phyloP scores from a whole-genome alignment of 2,329 filamentous ascomycete genomes.

The Aspergillus unguis region DNA sequence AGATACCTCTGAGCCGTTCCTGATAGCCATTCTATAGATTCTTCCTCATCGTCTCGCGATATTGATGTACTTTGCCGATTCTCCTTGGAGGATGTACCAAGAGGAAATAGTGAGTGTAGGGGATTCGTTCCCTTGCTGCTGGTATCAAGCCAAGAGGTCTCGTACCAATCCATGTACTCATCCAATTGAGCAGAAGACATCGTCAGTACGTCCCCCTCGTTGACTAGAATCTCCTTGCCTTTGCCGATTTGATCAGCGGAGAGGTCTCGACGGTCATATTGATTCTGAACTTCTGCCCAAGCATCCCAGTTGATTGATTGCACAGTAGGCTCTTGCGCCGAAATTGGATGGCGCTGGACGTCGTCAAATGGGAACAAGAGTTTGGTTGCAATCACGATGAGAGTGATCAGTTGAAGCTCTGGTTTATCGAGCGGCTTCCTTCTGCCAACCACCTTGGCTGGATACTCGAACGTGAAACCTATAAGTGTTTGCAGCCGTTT shows the following conservation, averaged over 20 bases:
- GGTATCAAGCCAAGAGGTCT: slow-evolving; percentile 56
- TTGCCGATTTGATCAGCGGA: slow-evolving; percentile 37
- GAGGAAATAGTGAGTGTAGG: slow-evolving; percentile 45
- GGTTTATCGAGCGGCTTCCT: slow-evolving; percentile 57
- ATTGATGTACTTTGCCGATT: slow-evolving; percentile 8
- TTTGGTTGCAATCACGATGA: slow-evolving; percentile 74
- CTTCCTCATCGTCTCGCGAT: slow-evolving; percentile 20
- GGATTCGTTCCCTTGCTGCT: slow-evolving; percentile 28
- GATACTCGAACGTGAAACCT: slow-evolving; percentile 57
- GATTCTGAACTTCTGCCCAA: slow-evolving; percentile 59
- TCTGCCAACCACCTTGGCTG: slow-evolving; percentile 38
- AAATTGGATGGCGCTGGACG: slow-evolving; percentile 49
- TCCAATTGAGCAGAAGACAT: slow-evolving; percentile 65
- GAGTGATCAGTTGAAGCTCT: slow-evolving; percentile 68
- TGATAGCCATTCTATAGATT: slow-evolving; percentile 38
- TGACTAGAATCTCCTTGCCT: slow-evolving; percentile 53
- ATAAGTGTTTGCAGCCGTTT: slow-evolving; percentile 55
- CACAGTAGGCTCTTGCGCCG: slow-evolving; percentile 54
- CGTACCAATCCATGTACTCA: slow-evolving; percentile 77
- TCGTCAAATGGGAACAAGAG: slow-evolving; percentile 72
- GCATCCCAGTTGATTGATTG: slow-evolving; percentile 67
- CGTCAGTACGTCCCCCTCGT: slow-evolving; percentile 59
- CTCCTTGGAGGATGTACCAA: slow-evolving; percentile 21
- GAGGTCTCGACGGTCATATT: slow-evolving; percentile 33
- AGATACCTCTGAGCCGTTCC: slow-evolving; percentile 44